phyloP scores from a whole-genome alignment of 495 filamentous ascomycete species.

The Lasiosphaeria hispida region DNA sequence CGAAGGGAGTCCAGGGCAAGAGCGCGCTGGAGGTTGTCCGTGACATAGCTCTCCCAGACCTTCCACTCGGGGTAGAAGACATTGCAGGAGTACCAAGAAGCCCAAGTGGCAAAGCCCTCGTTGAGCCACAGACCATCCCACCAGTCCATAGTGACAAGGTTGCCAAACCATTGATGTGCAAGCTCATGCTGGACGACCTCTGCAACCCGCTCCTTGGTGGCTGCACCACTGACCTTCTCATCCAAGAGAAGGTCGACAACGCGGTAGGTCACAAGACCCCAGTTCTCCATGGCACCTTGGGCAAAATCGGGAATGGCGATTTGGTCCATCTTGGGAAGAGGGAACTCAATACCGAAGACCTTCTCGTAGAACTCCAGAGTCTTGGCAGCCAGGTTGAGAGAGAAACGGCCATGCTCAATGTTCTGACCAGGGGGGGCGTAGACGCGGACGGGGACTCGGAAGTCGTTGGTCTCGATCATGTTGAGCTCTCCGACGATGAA shows the following conservation, averaged over 20 bases:
- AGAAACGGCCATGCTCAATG: constrained; percentile 66
- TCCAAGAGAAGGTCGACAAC: constrained; percentile 90
- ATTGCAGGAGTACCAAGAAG: constrained; percentile 67
- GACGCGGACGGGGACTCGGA: constrained; percentile 71
- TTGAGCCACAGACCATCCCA: constrained; percentile 99
- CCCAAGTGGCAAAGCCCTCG: constrained; percentile 97
- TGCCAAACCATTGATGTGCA: constrained; percentile 99
- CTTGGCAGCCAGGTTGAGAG: constrained; percentile 64
- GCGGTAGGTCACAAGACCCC: constrained; percentile 94
- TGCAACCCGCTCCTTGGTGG: constrained; percentile 88
- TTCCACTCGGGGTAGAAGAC: constrained; percentile 97
- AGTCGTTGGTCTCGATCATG: constrained; percentile 69
- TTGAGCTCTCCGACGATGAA: constrained; percentile 76
- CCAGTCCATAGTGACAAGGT: constrained; percentile 99
- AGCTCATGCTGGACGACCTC: constrained; percentile 96
- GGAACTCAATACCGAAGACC: constrained; percentile 69
- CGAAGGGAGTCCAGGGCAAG: constrained; percentile 85
- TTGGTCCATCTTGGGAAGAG: constrained; percentile 92
- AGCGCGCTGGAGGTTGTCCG: constrained; percentile 84
- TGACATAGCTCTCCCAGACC: constrained; percentile 95
- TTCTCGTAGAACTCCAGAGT: constrained; percentile 73
- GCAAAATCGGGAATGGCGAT: constrained; percentile 93
- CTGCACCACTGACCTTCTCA: constrained; percentile 86
- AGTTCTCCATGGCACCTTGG: constrained; percentile 98
- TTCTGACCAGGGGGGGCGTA: constrained; percentile 63